phyloP scores from a whole-genome alignment of 805 yeast species.

The Myxozyma lipomycoides region DNA sequence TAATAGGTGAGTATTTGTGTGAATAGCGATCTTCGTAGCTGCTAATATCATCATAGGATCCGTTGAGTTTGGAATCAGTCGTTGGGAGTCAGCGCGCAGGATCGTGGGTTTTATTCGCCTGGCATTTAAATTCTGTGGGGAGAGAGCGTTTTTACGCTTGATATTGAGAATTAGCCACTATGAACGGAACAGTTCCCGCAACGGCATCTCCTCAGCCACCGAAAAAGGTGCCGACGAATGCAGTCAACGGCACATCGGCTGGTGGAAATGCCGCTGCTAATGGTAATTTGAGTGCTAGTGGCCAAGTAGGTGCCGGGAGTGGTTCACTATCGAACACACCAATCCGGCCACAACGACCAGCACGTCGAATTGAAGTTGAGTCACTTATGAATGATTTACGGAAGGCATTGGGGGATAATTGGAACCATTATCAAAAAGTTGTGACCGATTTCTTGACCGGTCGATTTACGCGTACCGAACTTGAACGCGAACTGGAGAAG shows the following conservation, averaged over 20 bases:
- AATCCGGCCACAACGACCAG: slow-evolving; percentile 29
- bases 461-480: slow-evolving; percentile 69
- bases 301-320: not conserved
- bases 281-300: not conserved
- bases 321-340: slow-evolving; percentile 9
- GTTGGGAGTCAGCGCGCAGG: no score
- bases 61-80: no score
- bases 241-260: not conserved
- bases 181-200: not conserved
- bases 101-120: no score
- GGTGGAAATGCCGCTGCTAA: not conserved
- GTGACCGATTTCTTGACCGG: slow-evolving; percentile 61
- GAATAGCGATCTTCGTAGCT: no score
- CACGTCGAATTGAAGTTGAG: slow-evolving; percentile 55
- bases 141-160: no score
- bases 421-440: slow-evolving; percentile 83
- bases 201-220: slow-evolving; percentile 18
- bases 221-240: not conserved
- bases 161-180: no score
- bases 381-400: slow-evolving; percentile 69
- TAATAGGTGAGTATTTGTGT: no score
- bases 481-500: slow-evolving; percentile 55
- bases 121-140: no score
- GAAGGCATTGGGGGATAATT: slow-evolving; percentile 63
- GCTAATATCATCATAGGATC: no score